A percentile compares a stretch with the other conserved stretches of the same genome.
Evolutionary conservation across 345 rosid genomes (phyloP).

Genomic region (Reutealis trisperma): DNA sequence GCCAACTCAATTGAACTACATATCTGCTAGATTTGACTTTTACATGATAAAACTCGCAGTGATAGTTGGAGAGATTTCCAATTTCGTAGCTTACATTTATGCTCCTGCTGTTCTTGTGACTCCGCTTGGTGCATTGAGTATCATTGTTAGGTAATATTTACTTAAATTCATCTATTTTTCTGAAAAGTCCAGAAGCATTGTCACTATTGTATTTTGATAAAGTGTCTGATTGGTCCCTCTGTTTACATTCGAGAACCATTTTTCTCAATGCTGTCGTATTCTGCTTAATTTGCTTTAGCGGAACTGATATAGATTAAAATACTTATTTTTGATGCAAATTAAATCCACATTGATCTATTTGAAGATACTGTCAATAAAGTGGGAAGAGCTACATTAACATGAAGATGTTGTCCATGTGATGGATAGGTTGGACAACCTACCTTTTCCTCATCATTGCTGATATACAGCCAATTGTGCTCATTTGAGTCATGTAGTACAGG

Average conservation of each 20-base stretch:
- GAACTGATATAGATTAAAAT: not conserved
- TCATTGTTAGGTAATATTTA: slow-evolving; percentile 59
- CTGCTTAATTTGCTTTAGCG: too few species aligned
- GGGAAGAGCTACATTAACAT: not conserved
- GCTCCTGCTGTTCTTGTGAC: slow-evolving; percentile 87
- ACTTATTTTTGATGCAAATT: not conserved
- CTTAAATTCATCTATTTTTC: not conserved
- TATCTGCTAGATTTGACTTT: not conserved
- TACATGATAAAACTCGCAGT: slow-evolving; percentile 34
- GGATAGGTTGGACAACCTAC: not conserved
- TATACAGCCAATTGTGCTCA: not conserved
- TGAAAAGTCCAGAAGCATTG: not conserved
- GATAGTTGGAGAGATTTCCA: slow-evolving; percentile 74
- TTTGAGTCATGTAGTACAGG: too few species aligned
- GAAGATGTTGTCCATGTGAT: not conserved
- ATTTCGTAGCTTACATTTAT: slow-evolving; percentile 66
- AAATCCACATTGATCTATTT: not conserved
- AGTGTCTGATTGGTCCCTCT: not conserved
- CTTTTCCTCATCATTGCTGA: not conserved
- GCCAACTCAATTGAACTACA: not conserved
- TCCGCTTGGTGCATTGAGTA: slow-evolving; percentile 75
- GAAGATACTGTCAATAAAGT: not conserved
- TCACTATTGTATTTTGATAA: not conserved
- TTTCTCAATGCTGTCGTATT: not conserved
- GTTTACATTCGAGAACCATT: not conserved